Conservation (phyloP, 1,139 yeast species). For the Candida tetrigidarum region DNA sequence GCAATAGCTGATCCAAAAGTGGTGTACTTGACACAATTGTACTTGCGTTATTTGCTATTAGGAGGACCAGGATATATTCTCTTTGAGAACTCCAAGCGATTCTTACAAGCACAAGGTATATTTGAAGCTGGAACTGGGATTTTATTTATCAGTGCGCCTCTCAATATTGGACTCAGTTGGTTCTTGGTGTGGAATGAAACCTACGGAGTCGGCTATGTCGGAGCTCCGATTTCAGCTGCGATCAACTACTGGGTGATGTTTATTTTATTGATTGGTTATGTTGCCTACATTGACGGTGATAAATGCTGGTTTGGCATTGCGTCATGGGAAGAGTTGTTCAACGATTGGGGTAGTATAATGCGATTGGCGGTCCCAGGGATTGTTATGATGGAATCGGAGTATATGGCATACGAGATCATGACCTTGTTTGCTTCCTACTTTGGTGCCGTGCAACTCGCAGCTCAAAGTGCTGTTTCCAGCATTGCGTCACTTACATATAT, state of each 20-base stretch:
- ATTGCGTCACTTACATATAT: slow-evolving; percentile 80
- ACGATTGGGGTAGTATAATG: slow-evolving; percentile 63
- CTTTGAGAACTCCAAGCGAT: slow-evolving; percentile 83
- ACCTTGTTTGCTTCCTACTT: slow-evolving; percentile 76
- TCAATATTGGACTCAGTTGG: slow-evolving; percentile 73
- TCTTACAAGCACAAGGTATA: slow-evolving; percentile 88
- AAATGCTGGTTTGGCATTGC: slow-evolving; percentile 73
- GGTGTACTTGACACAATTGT: slow-evolving; percentile 63
- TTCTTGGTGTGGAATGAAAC: slow-evolving; percentile 74
- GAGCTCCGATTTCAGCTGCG: slow-evolving; percentile 75
- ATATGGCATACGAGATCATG: slow-evolving; percentile 71
- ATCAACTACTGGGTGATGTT: slow-evolving; percentile 75
- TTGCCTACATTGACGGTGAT: slow-evolving; percentile 61
- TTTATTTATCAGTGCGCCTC: slow-evolving; percentile 76
- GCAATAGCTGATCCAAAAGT: slow-evolving; percentile 66
- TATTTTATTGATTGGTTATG: slow-evolving; percentile 55
- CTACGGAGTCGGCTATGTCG: slow-evolving; percentile 66
- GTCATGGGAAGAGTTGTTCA: slow-evolving; percentile 48
- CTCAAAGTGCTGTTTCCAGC: slow-evolving; percentile 86
- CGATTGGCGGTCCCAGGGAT: slow-evolving; percentile 73
- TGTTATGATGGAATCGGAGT: slow-evolving; percentile 75
- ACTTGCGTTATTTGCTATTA: slow-evolving; percentile 63
- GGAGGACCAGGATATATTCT: slow-evolving; percentile 89
- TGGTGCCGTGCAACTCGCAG: slow-evolving; percentile 84
- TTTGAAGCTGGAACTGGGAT: slow-evolving; percentile 90